These are phyloP conservation scores for Lavandula angustifolia DNA, from an alignment of 257 asterid species.

Conservation along the genomic window DNA sequence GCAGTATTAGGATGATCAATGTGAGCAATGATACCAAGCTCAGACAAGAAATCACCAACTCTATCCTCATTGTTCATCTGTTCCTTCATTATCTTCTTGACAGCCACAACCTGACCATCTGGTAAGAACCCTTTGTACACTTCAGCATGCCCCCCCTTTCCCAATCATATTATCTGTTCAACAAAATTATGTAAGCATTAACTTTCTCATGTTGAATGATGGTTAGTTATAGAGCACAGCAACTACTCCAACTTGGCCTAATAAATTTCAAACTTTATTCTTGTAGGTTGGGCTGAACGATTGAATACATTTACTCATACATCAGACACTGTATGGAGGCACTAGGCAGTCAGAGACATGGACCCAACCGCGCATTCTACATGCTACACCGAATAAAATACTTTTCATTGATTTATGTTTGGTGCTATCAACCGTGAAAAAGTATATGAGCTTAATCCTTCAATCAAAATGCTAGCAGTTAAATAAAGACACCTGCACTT, in stretches of 20 bases:
- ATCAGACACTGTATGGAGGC: too few relatives aligned
- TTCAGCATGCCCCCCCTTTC: conserved; percentile 95
- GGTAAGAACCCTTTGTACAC: conserved; percentile 78
- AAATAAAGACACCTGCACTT: conserved; percentile 11
- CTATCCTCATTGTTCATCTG: conserved; percentile 74
- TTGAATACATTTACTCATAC: too few relatives aligned
- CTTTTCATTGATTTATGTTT: too few relatives aligned
- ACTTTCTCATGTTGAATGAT: conserved; percentile 11
- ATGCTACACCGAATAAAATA: too few relatives aligned
- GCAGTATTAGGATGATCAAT: conserved; percentile 85
- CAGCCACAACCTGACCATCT: conserved; percentile 86
- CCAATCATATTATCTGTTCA: conserved; percentile 73
- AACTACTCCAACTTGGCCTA: conserved; percentile 29
- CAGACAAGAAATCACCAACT: conserved; percentile 83
- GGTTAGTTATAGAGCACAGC: conserved; percentile 9
- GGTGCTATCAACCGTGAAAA: too few relatives aligned
- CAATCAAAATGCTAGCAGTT: neutral
- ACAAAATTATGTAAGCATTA: neutral
- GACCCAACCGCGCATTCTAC: too few relatives aligned
- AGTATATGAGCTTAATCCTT: too few relatives aligned
- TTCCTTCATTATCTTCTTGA: conserved; percentile 65
- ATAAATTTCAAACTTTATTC: conserved; percentile 23
- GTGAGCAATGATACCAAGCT: conserved; percentile 91
- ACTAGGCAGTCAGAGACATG: too few relatives aligned
- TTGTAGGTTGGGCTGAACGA: neutral